Base-by-base conservation (phyloP, 768 basidiomycete genomes). In the Paxillus involutus region DNA sequence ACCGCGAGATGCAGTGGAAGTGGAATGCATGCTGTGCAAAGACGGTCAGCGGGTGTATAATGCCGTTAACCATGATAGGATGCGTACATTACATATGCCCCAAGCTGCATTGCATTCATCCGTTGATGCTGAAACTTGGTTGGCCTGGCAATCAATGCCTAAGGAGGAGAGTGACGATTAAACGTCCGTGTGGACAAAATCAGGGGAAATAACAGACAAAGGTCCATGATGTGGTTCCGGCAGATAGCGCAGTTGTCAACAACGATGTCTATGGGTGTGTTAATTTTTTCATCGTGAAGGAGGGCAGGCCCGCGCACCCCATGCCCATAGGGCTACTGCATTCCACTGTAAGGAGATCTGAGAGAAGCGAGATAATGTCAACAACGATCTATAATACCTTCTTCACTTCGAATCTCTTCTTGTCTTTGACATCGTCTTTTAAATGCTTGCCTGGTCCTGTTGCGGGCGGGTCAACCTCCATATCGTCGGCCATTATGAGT, bases 101-200 rank as follows among this genome's bases (percentile, higher is more conserved):
- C 97, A 99, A 2, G 96, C 96, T 3, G 95, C 95, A 52, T 96
- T 98, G 66, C 94, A 95, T 68, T 96, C 96, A 64, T 98, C 96
- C 62, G 88, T 93, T 8, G 94, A 94, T 13, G 95, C 92, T 26
- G 94, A 97, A 4, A 95, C 91, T 70, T 98, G 97, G 71, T 99
- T 98, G 42, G 97, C 97, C 71, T 99, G 97, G 71, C 97, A 99
- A 70, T 99, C 97, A 70, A 99, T 99, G 77, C 97, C 96, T 99
- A 59, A 5, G 26, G 41, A 44, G n/a, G 45, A 30, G 44, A 49
- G 51, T 53, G 32, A 39, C 17, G 39, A 52, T 49, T 19, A 61
- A 47, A 44, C 49, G 6, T 32, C 5, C 26, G 51, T 40, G n/a
- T 21, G 35, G 17, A 43, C 30, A 43, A 35, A 29, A 47, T 35